Conservation (phyloP, 1,139 yeast genomes). For the Geotrichum reessii region DNA sequence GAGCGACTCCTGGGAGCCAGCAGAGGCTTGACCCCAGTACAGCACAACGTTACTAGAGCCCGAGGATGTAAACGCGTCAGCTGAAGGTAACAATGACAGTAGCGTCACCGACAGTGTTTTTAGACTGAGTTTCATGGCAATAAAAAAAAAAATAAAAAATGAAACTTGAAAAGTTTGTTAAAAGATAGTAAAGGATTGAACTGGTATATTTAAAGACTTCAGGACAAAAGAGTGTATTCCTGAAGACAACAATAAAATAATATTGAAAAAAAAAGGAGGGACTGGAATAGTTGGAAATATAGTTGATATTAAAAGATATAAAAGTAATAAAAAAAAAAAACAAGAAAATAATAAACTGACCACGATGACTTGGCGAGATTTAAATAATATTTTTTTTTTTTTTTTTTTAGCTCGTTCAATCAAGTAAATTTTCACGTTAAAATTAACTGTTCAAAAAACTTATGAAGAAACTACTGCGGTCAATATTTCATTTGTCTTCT, state of each 20-base stretch:
- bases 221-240: neutral
- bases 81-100: neutral
- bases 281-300: neutral
- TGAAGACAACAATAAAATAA: neutral
- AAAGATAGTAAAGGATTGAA: neutral
- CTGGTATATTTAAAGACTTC: neutral
- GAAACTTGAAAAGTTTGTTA: neutral
- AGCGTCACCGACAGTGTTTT: neutral
- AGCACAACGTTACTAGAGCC: conserved; percentile 44
- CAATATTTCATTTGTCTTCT: too few species aligned
- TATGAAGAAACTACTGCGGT: neutral
- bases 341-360: too few species aligned
- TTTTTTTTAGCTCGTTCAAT: neutral
- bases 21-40: conserved; percentile 92
- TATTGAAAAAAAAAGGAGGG: neutral
- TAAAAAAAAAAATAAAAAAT: neutral
- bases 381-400: neutral
- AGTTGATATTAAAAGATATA: neutral
- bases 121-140: neutral
- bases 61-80: conserved; percentile 12
- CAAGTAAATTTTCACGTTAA: neutral
- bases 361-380: neutral
- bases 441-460: neutral
- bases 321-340: neutral
- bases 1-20: conserved; percentile 52